Evolutionary conservation across 148 eudicot species (phyloP), one percentile per base, ranked within the genome.

Genomic region (Chenopodium formosanum): DNA sequence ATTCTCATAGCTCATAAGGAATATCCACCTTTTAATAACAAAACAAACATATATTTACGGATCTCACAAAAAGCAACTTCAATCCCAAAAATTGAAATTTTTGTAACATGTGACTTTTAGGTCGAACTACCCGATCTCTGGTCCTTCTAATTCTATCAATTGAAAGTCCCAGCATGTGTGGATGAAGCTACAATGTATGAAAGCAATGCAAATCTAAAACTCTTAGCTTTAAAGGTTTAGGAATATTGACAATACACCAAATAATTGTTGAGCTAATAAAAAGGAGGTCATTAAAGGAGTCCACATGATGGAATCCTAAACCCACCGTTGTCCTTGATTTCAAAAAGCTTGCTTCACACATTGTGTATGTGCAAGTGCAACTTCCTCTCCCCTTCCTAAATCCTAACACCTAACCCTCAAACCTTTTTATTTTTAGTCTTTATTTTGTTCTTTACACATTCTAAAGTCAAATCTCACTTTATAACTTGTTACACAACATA

Each of bases 231-330:
- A n/a, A 47, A 25, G 7, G 25, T 32, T 47, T 46, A 23, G 60
- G 31, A 73, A 46, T 25, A 73, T 73, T 46, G 76, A 73, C 76
- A 10, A 73, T 25, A 48, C 32, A 73, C 32, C 76, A 73, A 73
- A 56, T 40, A 40, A 46, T 48, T 48, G 34, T 47, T 73, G 58
- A 22, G 29, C 75, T 22, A 37, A 40, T 1, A 20, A 46, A 70
- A 40, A 44, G 23, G 3, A 10, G 32, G 60, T 73, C 32, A 73
- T 73, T 73, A 47, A 48, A 22, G 46, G 9, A 73, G 19, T 73
- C 32, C 76, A 73, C 76, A 73, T 73, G 76, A 23, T 47, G 31
- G 58, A n/a, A 73, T 47, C 60, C 60, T 19, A 23, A 71, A 73
- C 25, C 60, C 76, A 47, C 29, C 74, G 3, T 13, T 73, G 34